A percentile compares a stretch with the other conserved stretches of the same genome.
phyloP scores from a whole-genome alignment of 495 filamentous ascomycete species.

The Trichoderma parareesei region DNA sequence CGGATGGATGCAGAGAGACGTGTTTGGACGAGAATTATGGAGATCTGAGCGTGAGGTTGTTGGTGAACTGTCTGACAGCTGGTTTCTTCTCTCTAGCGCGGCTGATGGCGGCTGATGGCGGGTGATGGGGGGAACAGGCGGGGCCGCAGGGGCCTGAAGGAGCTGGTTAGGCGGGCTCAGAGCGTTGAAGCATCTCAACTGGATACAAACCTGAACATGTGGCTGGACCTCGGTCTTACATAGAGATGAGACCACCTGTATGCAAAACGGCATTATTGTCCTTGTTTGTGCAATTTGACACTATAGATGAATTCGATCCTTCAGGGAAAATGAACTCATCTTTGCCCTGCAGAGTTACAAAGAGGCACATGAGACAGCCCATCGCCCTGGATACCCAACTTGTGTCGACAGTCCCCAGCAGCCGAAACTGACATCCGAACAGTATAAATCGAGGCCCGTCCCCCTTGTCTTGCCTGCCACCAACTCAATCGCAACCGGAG shows the following conservation, averaged over 20 bases:
- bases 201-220: no score
- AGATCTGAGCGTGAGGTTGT: background rate
- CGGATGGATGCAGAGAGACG: background rate
- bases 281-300: no score
- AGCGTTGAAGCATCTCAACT: no score
- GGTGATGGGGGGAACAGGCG: background rate
- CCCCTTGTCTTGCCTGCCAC: background rate
- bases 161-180: background rate
- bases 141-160: background rate
- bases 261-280: no score
- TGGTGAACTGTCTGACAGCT: background rate
- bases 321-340: no score
- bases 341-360: no score
- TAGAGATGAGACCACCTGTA: no score
- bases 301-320: no score
- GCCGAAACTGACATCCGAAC: background rate
- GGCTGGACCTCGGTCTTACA: no score
- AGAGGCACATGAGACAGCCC: no score
- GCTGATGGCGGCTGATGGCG: no score
- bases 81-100: background rate
- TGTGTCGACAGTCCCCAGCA: background rate
- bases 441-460: background rate
- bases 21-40: conserved; percentile 6
- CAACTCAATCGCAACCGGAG: background rate
- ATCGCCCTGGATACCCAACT: background rate